phyloP scores from a whole-genome alignment of 2,329 filamentous ascomycete species.

The Claviceps monticola region DNA sequence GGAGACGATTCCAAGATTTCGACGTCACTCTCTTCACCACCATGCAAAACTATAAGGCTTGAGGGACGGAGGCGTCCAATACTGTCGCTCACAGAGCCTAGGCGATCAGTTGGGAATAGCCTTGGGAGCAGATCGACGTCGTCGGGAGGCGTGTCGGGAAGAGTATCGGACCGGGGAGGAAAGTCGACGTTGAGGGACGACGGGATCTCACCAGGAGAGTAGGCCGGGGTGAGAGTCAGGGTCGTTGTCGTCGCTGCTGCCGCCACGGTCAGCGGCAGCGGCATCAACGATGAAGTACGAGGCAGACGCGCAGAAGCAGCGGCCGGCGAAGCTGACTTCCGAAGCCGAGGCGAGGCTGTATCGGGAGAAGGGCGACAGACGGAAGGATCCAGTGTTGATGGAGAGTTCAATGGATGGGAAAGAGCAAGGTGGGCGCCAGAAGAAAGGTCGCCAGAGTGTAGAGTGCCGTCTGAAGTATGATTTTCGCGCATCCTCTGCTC shows the following conservation, averaged over 20 bases:
- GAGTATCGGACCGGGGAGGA: not conserved
- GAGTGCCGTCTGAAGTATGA: not conserved
- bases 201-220: slow-evolving; percentile 1
- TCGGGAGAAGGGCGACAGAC: not conserved
- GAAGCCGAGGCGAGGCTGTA: slow-evolving; percentile 9
- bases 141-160: slow-evolving; percentile 5
- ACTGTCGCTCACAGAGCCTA: slow-evolving; percentile 12
- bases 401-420: not conserved
- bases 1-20: slow-evolving; percentile 10
- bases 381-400: slow-evolving; percentile 3
- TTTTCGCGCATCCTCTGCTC: slow-evolving; percentile 1
- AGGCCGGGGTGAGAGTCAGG: slow-evolving; percentile 3
- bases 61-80: slow-evolving; percentile 1
- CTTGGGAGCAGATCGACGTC: slow-evolving; percentile 4
- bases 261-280: slow-evolving; percentile 17
- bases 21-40: slow-evolving; percentile 5
- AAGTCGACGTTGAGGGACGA: not conserved
- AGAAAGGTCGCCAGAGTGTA: not conserved
- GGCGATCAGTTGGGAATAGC: slow-evolving; percentile 13
- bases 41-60: slow-evolving; percentile 5
- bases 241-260: slow-evolving; percentile 8
- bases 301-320: slow-evolving; percentile 21
- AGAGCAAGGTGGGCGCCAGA: not conserved
- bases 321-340: slow-evolving; percentile 15
- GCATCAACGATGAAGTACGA: slow-evolving; percentile 30